Evolutionary conservation across 192 early-diverging fungal species (phyloP).

Genomic region (Endogone sp.): DNA sequence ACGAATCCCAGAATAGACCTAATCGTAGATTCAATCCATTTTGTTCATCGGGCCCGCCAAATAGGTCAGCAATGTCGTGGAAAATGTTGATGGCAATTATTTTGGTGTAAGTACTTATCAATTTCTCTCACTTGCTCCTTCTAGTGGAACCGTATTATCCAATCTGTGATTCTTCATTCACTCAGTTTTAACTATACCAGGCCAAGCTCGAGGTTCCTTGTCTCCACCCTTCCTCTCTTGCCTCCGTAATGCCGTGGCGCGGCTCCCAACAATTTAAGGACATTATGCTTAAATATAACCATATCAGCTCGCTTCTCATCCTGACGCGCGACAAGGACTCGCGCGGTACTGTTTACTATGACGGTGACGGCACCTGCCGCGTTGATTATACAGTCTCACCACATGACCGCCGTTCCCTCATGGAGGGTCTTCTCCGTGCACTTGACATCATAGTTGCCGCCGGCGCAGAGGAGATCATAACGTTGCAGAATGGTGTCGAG

Average conservation of each 20-base stretch:
- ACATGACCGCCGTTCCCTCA: conserved; percentile 45
- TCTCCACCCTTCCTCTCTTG: conserved; percentile 48
- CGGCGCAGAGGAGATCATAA: conserved; percentile 56
- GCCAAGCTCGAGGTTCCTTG: conserved; percentile 59
- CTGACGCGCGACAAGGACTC: conserved; percentile 60
- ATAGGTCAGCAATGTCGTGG: conserved; percentile 37
- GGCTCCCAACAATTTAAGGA: conserved; percentile 47
- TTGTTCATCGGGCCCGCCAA: background rate
- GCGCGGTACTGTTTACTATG: conserved; percentile 36
- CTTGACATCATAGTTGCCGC: conserved; percentile 55
- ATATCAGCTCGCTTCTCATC: conserved; percentile 46
- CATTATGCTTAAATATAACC: conserved; percentile 40
- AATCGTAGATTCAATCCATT: background rate
- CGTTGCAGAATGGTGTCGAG: conserved; percentile 43
- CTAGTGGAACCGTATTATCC: conserved; percentile 34
- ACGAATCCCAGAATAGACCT: too few species aligned
- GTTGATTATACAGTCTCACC: conserved; percentile 48
- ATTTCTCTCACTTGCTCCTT: conserved; percentile 48
- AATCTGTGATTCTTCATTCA: conserved; percentile 49
- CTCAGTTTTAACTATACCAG: conserved; percentile 25
- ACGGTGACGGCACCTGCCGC: conserved; percentile 32
- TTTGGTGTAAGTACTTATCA: conserved; percentile 68
- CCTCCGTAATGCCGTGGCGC: conserved; percentile 43
- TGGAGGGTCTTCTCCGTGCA: conserved; percentile 39
- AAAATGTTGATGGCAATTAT: conserved; percentile 54